A percentile compares a stretch with the other conserved stretches of the same genome.
Evolutionary conservation across 2,329 filamentous ascomycete species (phyloP).

Genomic region (Botrytis elliptica): DNA sequence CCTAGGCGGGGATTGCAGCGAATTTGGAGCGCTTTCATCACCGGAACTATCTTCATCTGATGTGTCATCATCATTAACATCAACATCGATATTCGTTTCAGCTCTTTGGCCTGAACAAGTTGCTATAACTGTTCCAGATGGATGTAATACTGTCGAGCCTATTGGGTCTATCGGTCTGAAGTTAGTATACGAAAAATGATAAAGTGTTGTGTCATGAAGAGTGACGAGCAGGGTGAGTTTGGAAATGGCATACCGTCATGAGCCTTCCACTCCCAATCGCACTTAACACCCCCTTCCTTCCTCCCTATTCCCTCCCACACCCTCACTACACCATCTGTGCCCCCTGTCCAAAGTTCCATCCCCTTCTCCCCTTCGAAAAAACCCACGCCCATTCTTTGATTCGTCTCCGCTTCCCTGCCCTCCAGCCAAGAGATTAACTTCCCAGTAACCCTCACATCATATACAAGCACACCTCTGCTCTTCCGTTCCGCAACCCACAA

Average conservation of each 20-base stretch:
- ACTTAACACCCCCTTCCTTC: constrained; percentile 42
- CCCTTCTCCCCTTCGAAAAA: constrained; percentile 50
- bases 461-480: constrained; percentile 55
- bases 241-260: constrained; percentile 35
- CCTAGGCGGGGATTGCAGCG: not conserved
- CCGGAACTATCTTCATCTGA: constrained; percentile 19
- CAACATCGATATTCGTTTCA: constrained; percentile 18
- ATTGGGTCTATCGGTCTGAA: constrained; percentile 33
- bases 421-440: constrained; percentile 54
- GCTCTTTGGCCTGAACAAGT: constrained; percentile 39
- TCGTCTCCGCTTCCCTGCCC: constrained; percentile 51
- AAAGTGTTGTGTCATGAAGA: not conserved
- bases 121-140: constrained; percentile 38
- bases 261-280: constrained; percentile 38
- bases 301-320: constrained; percentile 59
- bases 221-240: not conserved
- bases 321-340: constrained; percentile 52
- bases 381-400: constrained; percentile 57
- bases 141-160: constrained; percentile 37
- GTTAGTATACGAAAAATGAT: not conserved
- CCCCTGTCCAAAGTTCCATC: constrained; percentile 64
- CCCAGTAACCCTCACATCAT: constrained; percentile 60
- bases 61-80: constrained; percentile 21
- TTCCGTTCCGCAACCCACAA: constrained; percentile 61
- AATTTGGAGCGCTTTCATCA: constrained; percentile 9